Evolutionary conservation across 2,329 filamentous ascomycete species (phyloP), one percentile per base, ranked within the genome.

Genomic region (Lasiodiplodia sp.): DNA sequence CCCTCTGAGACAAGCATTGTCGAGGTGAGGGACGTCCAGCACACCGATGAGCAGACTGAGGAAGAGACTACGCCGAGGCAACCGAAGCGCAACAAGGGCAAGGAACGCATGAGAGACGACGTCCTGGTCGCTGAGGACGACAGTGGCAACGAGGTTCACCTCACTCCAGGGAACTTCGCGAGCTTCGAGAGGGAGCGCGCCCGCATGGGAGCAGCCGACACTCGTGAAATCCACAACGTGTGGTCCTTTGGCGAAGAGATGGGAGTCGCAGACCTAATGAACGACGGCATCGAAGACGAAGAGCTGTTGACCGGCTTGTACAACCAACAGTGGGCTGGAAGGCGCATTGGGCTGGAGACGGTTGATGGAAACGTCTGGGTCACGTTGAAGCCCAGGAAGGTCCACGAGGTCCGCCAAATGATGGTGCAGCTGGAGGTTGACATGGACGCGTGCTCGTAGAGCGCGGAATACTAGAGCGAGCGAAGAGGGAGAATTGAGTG

Each of bases 151-250:
- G 44, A 47, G 8, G 7, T 21, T 2, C 44, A n/a, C 2, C 44
- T 47, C 7, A 3, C 0, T 1, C 44, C 2, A 0, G 11, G 1
- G 0, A 47, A 47, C 8, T 47, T 47, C n/a, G 44, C 2, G 0
- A 11, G 21, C n/a, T 47, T 47, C 44, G 44, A 47, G n/a, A 8
- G 44, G 0, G 44, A 47, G 12, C 44, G 44, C 8, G 12, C 8
- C 16, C 44, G 44, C 18, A 8, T 47, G 2, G 44, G 6, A 11
- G 18, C 44, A 47, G n/a, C 18, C 0, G 0, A n/a, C 12, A 47
- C 44, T 2, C n/a, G 44, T 8, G n/a, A 47, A 1, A 21, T 47
- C 18, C 44, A 47, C 44, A 47, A 47, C 44, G 44, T 47, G 18
- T 47, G 44, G 44, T 21, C 18, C 3, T 11, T 8, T 8, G 3